Evolutionary conservation across 805 yeast genomes (phyloP).

Genomic region (Barnettozyma pratensis): DNA sequence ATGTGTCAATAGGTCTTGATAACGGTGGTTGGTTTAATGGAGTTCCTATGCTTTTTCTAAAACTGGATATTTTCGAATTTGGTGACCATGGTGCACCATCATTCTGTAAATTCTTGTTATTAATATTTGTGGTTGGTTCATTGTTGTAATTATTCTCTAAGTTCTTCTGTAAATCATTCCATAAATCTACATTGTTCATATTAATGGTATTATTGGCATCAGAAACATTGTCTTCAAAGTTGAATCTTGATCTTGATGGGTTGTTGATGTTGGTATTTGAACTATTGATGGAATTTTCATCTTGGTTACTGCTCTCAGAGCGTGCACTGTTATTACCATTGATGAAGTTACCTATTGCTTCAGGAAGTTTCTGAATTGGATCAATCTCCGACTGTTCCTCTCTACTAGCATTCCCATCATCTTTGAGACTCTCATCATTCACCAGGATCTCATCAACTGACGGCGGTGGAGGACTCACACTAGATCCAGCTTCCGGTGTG

Average conservation of each 20-base stretch:
- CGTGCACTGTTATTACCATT: conserved; percentile 1
- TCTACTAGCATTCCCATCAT: neutral
- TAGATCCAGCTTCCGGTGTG: neutral
- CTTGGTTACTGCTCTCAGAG: conserved; percentile 3
- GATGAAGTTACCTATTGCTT: conserved; percentile 3
- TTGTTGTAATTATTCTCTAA: neutral
- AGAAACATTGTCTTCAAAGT: neutral
- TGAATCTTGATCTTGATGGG: conserved; percentile 7
- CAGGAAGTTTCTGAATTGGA: conserved; percentile 8
- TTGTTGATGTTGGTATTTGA: neutral
- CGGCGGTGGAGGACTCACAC: neutral
- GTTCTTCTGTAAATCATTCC: conserved; percentile 4
- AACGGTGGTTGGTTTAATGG: conserved; percentile 22
- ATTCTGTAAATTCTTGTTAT: neutral
- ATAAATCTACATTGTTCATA: neutral
- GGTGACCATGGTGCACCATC: conserved; percentile 20
- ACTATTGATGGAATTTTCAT: neutral
- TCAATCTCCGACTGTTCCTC: neutral
- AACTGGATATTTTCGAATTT: conserved; percentile 23
- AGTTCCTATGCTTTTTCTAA: conserved; percentile 16
- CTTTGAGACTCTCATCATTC: neutral
- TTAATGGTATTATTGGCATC: neutral
- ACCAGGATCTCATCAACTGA: neutral
- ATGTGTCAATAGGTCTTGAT: conserved; percentile 15
- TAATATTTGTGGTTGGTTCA: neutral